Base-by-base conservation (phyloP, 176 grass and related monocot genomes). In the Pontederia crassipes region DNA sequence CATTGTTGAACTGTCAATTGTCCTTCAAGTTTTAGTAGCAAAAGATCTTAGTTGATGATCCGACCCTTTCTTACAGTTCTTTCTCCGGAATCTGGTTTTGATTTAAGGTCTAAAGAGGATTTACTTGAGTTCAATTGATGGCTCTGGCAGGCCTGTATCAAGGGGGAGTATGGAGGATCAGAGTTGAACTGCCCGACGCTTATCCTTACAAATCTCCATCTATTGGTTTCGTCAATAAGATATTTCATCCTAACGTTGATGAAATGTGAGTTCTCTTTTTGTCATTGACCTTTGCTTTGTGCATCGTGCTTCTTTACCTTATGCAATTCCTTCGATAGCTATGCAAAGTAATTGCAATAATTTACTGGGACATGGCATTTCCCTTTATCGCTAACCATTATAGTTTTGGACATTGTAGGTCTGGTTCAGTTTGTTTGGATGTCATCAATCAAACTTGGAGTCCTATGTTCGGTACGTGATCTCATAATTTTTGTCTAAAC, bases 391-490 rank as follows among this genome's bases (percentile, higher is more conserved):
- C 29, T 9, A 59, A 28, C 57, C 12, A 24, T 18, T 12, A 28
- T 28, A 10, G 11, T 28, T 28, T 59, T 28, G 45, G 75, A 73
- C 79, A 11, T 27, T 40, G 70, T 68, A 97, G 92, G 84, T 97
- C 92, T 77, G 92, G 92, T 74, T 97, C 92, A 56, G 87, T 96
- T 59, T 96, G 92, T 76, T 87, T 96, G 83, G 92, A 96, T 87
- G 86, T 96, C 74, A 97, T 97, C 27, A 97, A 97, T 78, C 92
- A 97, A 73, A 91, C 92, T 49, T 97, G 92, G 92, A 97, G 92
- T 74, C 92, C 92, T 50, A 97, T 97, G 92, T 97, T 91, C 72
- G 92, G 92, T 97, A 79, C 78, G 58, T 72, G 3, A 14, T 45
- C 24, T n/a, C 18, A 45, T 68, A n/a, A 17, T 11, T 55, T 64